Base-by-base conservation (phyloP, 2,329 filamentous ascomycete genomes). In the Beauveria pseudobassiana region DNA sequence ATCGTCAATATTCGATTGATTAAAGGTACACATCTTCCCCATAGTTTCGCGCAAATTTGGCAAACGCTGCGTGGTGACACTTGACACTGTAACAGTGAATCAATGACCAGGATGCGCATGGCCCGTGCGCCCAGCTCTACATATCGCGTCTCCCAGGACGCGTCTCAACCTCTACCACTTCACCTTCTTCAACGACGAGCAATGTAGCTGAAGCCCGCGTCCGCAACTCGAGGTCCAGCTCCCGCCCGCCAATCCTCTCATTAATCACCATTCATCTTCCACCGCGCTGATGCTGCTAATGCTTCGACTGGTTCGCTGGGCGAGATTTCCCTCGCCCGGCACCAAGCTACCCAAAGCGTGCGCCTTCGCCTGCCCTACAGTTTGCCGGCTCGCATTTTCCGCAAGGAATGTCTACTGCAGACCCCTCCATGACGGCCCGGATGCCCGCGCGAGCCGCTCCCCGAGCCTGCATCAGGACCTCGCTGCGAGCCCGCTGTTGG, bases 321-420 rank as follows among this genome's bases (percentile, higher is more conserved):
- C 26, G 28, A 22, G 14, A 6, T 16, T 3, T 5, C 34, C 14
- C 74, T 80, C 80, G 81, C 81, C 83, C 78, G 75, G 67, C 67
- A 65, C 65, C 66, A 38, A 30, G 34, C 26, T 28, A 51, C 60
- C 63, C 49, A 59, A 40, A 38, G 14, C 59, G 59, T 81, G 88
- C 90, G 89, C 82, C 77, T 79, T 61, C 85, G 86, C 89, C 87
- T 87, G 86, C 88, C 83, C 80, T 73, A 88, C 82, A 91, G 90
- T 91, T 84, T 83, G 87, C 87, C 89, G 85, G 82, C 79, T 79
- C 80, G 80, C 79, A 78, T 88, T 87, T 87, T 88, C 84, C 83
- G 80, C 72, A 80, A 84, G 82, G 83, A 84, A 86, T 85, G 81
- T 84, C 78, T 79, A 74, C 73, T 68, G 70, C 69, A 74, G 78